Conservation (phyloP, 148 eudicot species). For the Heliosperma pusillum region DNA sequence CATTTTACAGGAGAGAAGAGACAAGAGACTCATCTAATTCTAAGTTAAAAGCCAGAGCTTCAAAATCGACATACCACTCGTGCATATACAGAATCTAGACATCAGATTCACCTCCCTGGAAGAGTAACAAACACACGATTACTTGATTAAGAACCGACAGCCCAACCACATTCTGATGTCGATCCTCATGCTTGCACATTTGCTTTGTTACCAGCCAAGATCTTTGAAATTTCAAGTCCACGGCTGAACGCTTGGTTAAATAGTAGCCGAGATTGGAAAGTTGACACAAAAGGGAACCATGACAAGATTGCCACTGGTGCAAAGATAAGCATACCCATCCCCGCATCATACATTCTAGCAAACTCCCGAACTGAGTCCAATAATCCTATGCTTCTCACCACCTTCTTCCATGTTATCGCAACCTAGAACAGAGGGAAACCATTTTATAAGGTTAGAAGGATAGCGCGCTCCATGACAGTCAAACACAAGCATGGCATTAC, state of each 20-base stretch:
- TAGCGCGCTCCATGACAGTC: not conserved
- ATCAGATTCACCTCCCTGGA: not conserved
- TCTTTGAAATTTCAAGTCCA: conserved; percentile 93
- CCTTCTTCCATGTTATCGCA: conserved; percentile 75
- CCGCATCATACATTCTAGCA: conserved; percentile 96
- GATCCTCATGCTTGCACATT: conserved; percentile 51
- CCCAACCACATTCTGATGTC: not conserved
- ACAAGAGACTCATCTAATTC: not conserved
- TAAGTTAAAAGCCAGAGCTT: conserved; percentile 4
- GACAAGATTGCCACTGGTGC: conserved; percentile 77
- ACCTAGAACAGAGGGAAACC: conserved; percentile 37
- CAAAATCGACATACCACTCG: conserved; percentile 1
- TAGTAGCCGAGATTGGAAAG: conserved; percentile 94
- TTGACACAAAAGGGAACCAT: conserved; percentile 96
- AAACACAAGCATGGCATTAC: not conserved
- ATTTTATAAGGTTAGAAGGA: not conserved
- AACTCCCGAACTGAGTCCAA: conserved; percentile 94
- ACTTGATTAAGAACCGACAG: not conserved
- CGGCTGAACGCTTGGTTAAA: conserved; percentile 99
- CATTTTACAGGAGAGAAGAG: conserved; percentile 24
- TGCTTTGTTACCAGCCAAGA: conserved; percentile 97
- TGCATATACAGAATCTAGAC: not conserved
- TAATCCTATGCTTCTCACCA: conserved; percentile 61
- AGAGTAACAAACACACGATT: not conserved
- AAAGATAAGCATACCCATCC: conserved; percentile 91